Base-by-base conservation (phyloP, 2,329 filamentous ascomycete genomes). In the Knoxdaviesia capensis region DNA sequence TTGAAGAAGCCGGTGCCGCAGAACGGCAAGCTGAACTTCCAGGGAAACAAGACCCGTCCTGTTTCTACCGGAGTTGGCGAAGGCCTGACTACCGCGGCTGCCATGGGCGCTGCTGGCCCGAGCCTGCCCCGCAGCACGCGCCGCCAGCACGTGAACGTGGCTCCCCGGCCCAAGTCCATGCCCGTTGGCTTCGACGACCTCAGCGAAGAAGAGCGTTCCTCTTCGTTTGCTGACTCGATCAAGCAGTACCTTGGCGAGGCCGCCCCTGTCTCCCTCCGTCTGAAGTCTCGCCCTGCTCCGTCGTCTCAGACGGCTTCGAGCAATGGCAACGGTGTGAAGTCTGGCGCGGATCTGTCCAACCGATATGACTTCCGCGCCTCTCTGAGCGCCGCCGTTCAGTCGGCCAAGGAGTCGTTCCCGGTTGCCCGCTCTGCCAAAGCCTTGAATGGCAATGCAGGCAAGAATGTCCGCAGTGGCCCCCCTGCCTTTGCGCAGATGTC, bases 341-440 rank as follows among this genome's bases (percentile, higher is more conserved):
- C 20, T 20, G 20, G 20, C 20, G 20, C 20, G 20, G 81, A 79
- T 11, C 94, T 96, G 57, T 82, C 85, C 39, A 87, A 87, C 58
- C 80, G 90, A 42, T 98, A 98, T 57, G 88, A 96, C 62, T 96
- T 98, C 57, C 79, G 82, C 46, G 84, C 84, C n/a, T 96, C 90
- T 1, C 69, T 96, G 31, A 78, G 71, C 42, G 85, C 86, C 41
- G 86, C 85, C 8, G 80, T 88, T 55, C 76, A 79, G 53, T 77
- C 74, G 31, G 77, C 80, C 39, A 81, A 83, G 54, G 75, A 20
- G 20, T 20, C 20, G 20, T 20, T 20, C 2, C 20, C 20, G 20
- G 20, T 20, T 20, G 20, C 20, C 20, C 20, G 20, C 20, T 20
- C 20, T 20, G 20, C 20, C 20, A 20, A 20, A 2, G 44, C 74